These are phyloP conservation scores for Prunus campanulata DNA, from an alignment of 306 rosid genomes.

Conservation along the genomic window DNA sequence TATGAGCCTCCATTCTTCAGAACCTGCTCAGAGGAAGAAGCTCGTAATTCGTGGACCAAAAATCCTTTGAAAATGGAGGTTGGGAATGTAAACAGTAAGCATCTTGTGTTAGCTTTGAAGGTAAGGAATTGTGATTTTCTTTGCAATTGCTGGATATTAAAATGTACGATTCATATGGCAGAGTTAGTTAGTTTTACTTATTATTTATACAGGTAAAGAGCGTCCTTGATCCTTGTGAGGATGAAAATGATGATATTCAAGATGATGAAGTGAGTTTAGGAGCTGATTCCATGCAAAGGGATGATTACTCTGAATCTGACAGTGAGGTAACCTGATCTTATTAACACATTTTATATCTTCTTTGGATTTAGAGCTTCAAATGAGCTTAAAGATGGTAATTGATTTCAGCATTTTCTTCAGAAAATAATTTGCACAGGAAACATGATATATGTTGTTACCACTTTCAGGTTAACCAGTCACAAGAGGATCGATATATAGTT, in stretches of 20 bases:
- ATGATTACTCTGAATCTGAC: slow-evolving; percentile 45
- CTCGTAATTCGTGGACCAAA: slow-evolving; percentile 69
- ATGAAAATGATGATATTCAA: slow-evolving; percentile 48
- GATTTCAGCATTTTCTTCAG: not conserved
- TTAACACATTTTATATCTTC: not conserved
- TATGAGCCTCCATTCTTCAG: slow-evolving; percentile 98
- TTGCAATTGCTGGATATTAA: not conserved
- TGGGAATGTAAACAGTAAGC: slow-evolving; percentile 97
- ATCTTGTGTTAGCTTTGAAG: slow-evolving; percentile 86
- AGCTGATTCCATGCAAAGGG: slow-evolving; percentile 43
- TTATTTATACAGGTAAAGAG: slow-evolving; percentile 46
- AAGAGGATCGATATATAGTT: slow-evolving; percentile 60
- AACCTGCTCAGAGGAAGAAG: slow-evolving; percentile 76
- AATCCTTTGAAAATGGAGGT: slow-evolving; percentile 91
- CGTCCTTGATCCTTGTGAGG: slow-evolving; percentile 61
- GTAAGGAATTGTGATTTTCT: slow-evolving; percentile 34
- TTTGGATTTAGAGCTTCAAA: not conserved
- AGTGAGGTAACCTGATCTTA: slow-evolving; percentile 41
- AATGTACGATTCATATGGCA: slow-evolving; percentile 7
- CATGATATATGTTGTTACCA: slow-evolving; percentile 18
- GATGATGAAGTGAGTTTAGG: slow-evolving; percentile 50
- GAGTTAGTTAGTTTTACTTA: not conserved
- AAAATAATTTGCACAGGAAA: not conserved
- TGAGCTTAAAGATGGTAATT: not conserved
- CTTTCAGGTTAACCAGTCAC: slow-evolving; percentile 62